Conservation (phyloP, 2,329 filamentous ascomycete species). For the Mycocentrospora acerina region DNA sequence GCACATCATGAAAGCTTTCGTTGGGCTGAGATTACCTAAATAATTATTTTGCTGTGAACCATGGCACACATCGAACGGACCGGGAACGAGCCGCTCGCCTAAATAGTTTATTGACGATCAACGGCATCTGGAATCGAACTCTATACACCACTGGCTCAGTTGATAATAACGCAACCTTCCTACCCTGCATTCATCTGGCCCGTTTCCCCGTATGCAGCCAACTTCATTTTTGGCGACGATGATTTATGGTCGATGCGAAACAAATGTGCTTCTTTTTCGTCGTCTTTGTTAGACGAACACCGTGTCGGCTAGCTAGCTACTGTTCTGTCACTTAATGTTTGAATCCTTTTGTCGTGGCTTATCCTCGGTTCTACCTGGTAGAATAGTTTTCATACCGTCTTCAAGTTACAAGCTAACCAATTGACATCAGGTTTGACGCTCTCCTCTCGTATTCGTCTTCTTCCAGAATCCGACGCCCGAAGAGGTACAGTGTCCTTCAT, state of each 20-base stretch:
- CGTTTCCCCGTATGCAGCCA: conserved; percentile 21
- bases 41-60: not conserved
- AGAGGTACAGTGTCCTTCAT: conserved; percentile 72
- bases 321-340: no score
- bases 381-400: not conserved
- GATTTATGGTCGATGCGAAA: no score
- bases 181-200: conserved; percentile 14
- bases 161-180: conserved; percentile 5
- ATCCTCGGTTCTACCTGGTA: no score
- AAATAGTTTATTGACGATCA: conserved; percentile 9
- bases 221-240: conserved; percentile 21
- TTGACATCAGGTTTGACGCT: conserved; percentile 26
- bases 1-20: not conserved
- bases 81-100: conserved; percentile 13
- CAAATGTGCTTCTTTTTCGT: conserved; percentile 15
- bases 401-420: conserved; percentile 7
- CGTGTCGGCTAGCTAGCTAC: no score
- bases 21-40: no score
- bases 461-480: conserved; percentile 65
- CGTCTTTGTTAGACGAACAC: no score
- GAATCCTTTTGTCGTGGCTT: no score
- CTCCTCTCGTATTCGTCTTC: conserved; percentile 41
- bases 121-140: conserved; percentile 5
- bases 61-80: conserved; percentile 10
- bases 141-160: conserved; percentile 13